Evolutionary conservation across 2,329 filamentous ascomycete species (phyloP).

Genomic region (Decorospora gaudefroyi): DNA sequence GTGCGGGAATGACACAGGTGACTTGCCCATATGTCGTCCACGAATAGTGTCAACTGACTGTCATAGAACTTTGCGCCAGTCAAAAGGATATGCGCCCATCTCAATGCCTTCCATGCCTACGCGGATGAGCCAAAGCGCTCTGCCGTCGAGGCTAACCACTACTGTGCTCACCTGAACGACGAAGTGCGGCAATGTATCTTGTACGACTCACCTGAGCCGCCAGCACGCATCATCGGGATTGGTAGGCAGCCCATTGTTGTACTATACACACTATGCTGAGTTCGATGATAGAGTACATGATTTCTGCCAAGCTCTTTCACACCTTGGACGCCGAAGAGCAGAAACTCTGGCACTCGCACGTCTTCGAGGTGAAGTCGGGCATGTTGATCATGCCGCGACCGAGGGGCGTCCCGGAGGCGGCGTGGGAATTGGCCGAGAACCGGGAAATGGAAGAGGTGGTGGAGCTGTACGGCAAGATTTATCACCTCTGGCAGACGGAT

Average conservation of each 20-base stretch:
- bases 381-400: constrained; percentile 79
- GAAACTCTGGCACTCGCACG: constrained; percentile 76
- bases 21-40: not conserved
- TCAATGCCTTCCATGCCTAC: constrained; percentile 87
- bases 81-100: constrained; percentile 76
- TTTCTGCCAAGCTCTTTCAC: constrained; percentile 69
- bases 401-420: constrained; percentile 57
- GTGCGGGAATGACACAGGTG: constrained; percentile 63
- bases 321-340: constrained; percentile 69
- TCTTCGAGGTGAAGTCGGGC: constrained; percentile 75
- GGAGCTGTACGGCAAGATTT: constrained; percentile 79
- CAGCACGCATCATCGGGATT: constrained; percentile 76
- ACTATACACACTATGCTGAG: not conserved
- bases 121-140: constrained; percentile 68
- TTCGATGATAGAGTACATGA: constrained; percentile 71
- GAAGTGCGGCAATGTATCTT: constrained; percentile 85
- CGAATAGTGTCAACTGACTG: not conserved
- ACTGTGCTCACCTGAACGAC: constrained; percentile 76
- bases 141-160: constrained; percentile 79
- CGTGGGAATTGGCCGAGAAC: constrained; percentile 77
- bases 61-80: constrained; percentile 66
- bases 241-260: constrained; percentile 20
- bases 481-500: constrained; percentile 86
- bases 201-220: constrained; percentile 70
- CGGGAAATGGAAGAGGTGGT: constrained; percentile 79